Evolutionary conservation across 257 asterid genomes (phyloP).

Genomic region (Ajuga chamaepitys): DNA sequence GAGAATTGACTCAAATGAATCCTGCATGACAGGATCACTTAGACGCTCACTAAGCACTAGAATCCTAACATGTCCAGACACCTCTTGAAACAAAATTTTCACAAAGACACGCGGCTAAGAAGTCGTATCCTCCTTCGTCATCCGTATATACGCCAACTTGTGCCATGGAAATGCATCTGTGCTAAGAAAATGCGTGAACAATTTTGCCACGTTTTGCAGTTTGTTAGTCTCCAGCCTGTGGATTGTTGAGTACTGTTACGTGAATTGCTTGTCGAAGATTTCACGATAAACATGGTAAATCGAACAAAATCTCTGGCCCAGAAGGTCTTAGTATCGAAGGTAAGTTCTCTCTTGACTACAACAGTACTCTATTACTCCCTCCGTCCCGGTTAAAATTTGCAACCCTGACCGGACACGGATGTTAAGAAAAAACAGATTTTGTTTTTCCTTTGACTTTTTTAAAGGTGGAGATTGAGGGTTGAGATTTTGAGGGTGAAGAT

Average conservation of each 20-base stretch:
- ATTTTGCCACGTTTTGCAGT: constrained; percentile 82
- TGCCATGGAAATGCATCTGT: constrained; percentile 90
- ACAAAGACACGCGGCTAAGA: constrained; percentile 94
- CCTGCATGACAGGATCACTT: constrained; percentile 72
- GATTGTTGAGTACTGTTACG: constrained; percentile 85
- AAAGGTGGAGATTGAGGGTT: too few relatives aligned
- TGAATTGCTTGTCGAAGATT: constrained; percentile 77
- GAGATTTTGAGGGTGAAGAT: too few relatives aligned
- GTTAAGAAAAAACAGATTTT: too few relatives aligned
- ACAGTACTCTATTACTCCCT: too few relatives aligned
- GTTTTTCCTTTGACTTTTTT: too few relatives aligned
- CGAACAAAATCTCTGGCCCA: constrained; percentile 90
- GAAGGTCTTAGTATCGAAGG: constrained; percentile 81
- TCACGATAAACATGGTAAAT: constrained; percentile 75
- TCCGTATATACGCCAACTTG: constrained; percentile 64
- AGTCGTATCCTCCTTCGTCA: constrained; percentile 94
- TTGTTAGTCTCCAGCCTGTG: constrained; percentile 88
- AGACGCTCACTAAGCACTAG: constrained; percentile 70
- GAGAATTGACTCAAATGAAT: constrained; percentile 66
- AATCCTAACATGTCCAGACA: constrained; percentile 85
- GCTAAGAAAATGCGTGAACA: constrained; percentile 86
- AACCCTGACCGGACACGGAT: too few relatives aligned
- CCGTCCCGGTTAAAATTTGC: too few relatives aligned
- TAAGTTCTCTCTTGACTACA: constrained; percentile 99
- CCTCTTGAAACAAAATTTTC: constrained; percentile 56